Evolutionary conservation across 176 grass and related monocot genomes (phyloP).

Genomic region (Triticum timopheevii): DNA sequence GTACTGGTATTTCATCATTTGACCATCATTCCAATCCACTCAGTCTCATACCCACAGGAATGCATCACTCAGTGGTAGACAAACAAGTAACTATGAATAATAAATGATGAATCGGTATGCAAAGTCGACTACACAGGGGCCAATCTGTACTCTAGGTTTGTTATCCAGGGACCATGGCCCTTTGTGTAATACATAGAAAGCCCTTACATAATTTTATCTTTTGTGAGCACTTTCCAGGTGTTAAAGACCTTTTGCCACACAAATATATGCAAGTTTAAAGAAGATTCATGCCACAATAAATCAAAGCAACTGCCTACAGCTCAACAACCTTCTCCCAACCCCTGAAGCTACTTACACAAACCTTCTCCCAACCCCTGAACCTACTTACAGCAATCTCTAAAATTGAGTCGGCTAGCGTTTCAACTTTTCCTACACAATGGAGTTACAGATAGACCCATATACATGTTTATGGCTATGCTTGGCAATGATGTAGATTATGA

Average conservation of each 20-base stretch:
- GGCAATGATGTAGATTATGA: background rate
- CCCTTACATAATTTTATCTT: background rate
- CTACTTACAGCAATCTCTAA: slow-evolving; percentile 12
- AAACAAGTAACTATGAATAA: background rate
- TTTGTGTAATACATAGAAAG: background rate
- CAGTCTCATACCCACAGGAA: background rate
- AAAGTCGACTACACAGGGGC: background rate
- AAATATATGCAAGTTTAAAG: background rate
- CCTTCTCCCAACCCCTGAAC: background rate
- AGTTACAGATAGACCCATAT: background rate
- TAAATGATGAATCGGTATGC: background rate
- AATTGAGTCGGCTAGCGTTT: background rate
- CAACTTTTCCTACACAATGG: background rate
- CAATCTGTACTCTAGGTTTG: background rate
- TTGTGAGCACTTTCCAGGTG: background rate
- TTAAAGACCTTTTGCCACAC: background rate
- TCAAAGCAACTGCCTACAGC: background rate
- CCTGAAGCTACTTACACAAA: background rate
- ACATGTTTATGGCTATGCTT: background rate
- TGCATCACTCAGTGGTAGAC: background rate
- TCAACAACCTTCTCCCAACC: background rate
- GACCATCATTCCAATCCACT: background rate
- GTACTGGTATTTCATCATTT: background rate
- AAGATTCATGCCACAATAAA: slow-evolving; percentile 4
- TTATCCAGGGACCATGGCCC: background rate